Conservation (phyloP, 305 asterid species). For the Coffea humblotiana region DNA sequence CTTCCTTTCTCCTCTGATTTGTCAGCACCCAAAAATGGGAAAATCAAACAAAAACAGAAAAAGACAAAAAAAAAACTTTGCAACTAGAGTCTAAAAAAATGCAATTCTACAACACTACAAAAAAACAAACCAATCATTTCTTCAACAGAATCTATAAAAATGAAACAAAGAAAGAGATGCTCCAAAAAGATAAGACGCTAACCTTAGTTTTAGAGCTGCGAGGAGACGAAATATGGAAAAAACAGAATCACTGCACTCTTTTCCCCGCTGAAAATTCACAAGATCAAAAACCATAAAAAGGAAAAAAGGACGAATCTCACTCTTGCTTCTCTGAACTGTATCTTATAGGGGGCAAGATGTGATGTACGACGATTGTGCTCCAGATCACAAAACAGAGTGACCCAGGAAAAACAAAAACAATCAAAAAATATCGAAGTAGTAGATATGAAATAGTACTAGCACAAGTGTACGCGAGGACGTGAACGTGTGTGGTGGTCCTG, state of each 20-base stretch:
- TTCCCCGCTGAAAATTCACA: constrained; percentile 13
- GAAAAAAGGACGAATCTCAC: not conserved
- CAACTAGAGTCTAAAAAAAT: not conserved
- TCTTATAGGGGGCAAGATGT: too few relatives aligned
- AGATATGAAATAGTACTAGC: not conserved
- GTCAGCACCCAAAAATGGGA: not conserved
- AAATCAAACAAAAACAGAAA: not conserved
- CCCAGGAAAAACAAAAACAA: not conserved
- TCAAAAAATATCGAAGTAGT: not conserved
- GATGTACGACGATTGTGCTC: too few relatives aligned
- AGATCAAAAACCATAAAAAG: constrained; percentile 1
- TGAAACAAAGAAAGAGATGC: not conserved
- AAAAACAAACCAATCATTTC: not conserved
- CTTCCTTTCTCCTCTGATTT: not conserved
- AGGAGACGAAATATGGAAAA: constrained; percentile 13
- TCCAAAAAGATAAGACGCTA: constrained; percentile 8
- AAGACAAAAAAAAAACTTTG: not conserved
- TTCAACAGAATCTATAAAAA: constrained; percentile 9
- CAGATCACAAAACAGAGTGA: not conserved
- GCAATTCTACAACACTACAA: not conserved
- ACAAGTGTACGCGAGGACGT: not conserved
- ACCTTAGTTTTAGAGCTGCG: constrained; percentile 12
- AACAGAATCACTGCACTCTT: constrained; percentile 8
- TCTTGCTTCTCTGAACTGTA: too few relatives aligned
- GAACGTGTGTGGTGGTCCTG: not conserved